Conservation (phyloP, 73 alveolate genomes). For the Tetrahymena elliotti region DNA sequence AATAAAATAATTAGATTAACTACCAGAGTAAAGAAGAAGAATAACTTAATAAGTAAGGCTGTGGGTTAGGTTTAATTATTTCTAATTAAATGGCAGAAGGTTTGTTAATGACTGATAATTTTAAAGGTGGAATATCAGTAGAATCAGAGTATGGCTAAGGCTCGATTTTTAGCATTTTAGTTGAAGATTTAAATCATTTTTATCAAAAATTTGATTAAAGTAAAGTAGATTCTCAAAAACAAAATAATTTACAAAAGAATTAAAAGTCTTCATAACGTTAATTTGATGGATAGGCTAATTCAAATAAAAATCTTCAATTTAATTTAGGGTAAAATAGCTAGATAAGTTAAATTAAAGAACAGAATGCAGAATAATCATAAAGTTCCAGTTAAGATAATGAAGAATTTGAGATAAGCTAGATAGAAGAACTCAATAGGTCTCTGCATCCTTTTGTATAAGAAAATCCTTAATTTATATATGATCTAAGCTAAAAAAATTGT, state of each 20-base stretch:
- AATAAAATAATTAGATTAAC: background rate
- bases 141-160: background rate
- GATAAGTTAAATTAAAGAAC: background rate
- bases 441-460: background rate
- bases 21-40: background rate
- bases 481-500: no score
- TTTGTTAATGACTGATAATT: background rate
- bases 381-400: background rate
- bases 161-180: background rate
- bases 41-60: background rate
- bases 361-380: background rate
- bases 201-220: background rate
- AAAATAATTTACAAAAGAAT: background rate
- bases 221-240: background rate
- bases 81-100: background rate
- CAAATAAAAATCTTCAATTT: background rate
- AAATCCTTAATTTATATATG: background rate
- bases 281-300: background rate
- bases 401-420: background rate
- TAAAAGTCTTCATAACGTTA: background rate
- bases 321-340: background rate
- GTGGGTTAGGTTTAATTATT: background rate
- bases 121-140: background rate
- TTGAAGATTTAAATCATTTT: background rate
- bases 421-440: background rate